phyloP scores from a whole-genome alignment of 179 eudicot species.

The Beta corolliflora region DNA sequence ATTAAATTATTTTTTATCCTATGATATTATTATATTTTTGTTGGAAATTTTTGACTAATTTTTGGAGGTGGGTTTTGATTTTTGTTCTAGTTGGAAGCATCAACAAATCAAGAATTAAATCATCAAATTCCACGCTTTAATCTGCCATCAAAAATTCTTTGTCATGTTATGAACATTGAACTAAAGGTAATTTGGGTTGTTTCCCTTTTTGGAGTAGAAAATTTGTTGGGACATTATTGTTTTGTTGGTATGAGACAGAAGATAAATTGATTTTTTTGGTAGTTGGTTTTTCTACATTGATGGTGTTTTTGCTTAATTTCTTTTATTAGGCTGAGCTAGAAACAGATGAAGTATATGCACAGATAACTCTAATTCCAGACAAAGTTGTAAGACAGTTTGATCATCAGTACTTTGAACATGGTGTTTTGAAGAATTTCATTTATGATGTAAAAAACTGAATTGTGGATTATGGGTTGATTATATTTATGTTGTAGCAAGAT shows the following conservation, averaged over 20 bases:
- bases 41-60: constrained; percentile 3
- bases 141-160: constrained; percentile 72
- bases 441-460: background rate
- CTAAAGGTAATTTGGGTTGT: constrained; percentile 45
- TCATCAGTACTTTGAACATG: background rate
- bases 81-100: constrained; percentile 62
- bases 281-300: no score
- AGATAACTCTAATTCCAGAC: constrained; percentile 67
- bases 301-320: constrained; percentile 10
- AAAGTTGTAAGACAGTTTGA: constrained; percentile 51
- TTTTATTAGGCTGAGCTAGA: constrained; percentile 70
- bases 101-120: constrained; percentile 62
- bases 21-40: background rate
- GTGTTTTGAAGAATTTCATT: background rate
- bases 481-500: constrained; percentile 42
- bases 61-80: constrained; percentile 15
- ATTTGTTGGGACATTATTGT: background rate
- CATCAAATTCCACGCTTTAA: constrained; percentile 56
- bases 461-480: constrained; percentile 25
- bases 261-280: background rate
- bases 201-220: background rate
- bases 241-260: constrained; percentile 8
- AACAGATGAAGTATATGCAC: constrained; percentile 87
- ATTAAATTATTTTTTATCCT: constrained; percentile 1
- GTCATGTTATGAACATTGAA: constrained; percentile 50